A percentile compares a stretch with the other conserved stretches of the same genome.
These are phyloP conservation scores for Amphichorda felina DNA, from an alignment of 2,329 filamentous ascomycete species.

Conservation along the genomic window DNA sequence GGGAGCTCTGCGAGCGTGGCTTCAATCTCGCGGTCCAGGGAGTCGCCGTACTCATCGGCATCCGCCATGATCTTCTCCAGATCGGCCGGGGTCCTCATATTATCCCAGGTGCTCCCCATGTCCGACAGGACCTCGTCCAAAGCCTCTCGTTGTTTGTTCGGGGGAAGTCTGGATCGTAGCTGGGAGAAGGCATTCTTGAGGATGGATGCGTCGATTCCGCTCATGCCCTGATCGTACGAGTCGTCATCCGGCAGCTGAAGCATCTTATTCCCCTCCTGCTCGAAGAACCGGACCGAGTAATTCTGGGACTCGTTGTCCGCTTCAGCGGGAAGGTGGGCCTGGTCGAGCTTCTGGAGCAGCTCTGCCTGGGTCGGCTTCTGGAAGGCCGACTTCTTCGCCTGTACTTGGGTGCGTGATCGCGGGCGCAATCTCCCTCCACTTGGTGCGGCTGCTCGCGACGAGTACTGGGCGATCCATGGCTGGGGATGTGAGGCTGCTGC, in stretches of 20 bases:
- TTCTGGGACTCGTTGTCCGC: slow-evolving; percentile 3
- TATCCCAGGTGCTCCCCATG: slow-evolving; percentile 17
- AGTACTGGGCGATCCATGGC: slow-evolving; percentile 18
- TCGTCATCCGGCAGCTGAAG: slow-evolving; percentile 24
- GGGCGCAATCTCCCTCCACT: slow-evolving; percentile 7
- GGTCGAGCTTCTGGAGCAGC: slow-evolving; percentile 10
- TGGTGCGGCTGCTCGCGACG: slow-evolving; percentile 13
- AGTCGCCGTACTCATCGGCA: slow-evolving; percentile 20
- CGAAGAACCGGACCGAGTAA: slow-evolving; percentile 32
- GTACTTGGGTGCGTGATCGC: slow-evolving; percentile 8
- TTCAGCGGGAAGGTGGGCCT: slow-evolving; percentile 3
- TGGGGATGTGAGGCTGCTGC: slow-evolving; percentile 10
- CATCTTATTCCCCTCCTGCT: slow-evolving; percentile 24
- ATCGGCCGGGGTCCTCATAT: slow-evolving; percentile 18
- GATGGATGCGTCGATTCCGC: slow-evolving; percentile 20
- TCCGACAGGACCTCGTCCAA: slow-evolving; percentile 22
- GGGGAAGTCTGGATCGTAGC: slow-evolving; percentile 21
- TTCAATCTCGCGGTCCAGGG: slow-evolving; percentile 22
- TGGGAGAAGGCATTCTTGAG: slow-evolving; percentile 22
- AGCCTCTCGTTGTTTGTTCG: slow-evolving; percentile 18
- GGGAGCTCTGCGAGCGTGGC: slow-evolving; percentile 17
- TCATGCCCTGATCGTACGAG: slow-evolving; percentile 26
- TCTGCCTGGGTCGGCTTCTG: slow-evolving; percentile 1
- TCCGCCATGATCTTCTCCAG: slow-evolving; percentile 20
- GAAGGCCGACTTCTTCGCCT: slow-evolving; percentile 8